Conservation (phyloP, 495 filamentous ascomycete species). For the Parathielavia hyrcaniae region DNA sequence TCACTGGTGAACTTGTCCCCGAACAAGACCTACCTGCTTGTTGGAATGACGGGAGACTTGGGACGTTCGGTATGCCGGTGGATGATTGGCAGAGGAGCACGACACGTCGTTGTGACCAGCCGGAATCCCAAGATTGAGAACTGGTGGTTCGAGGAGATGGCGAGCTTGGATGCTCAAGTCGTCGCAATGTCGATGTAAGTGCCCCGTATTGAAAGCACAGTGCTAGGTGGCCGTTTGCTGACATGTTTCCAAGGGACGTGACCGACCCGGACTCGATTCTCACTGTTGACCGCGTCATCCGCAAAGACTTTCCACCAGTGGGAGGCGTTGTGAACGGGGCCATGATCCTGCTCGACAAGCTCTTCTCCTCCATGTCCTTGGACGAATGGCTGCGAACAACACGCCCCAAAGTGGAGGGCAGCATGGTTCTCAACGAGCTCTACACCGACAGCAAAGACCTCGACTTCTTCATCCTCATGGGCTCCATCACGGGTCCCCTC, state of each 20-base stretch:
- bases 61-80: slow-evolving; percentile 47
- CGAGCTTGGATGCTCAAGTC: no score
- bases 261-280: not conserved
- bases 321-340: slow-evolving; percentile 44
- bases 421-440: slow-evolving; percentile 31
- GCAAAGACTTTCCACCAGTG: slow-evolving; percentile 37
- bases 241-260: not conserved
- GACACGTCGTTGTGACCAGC: slow-evolving; percentile 47
- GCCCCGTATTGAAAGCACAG: no score
- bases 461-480: slow-evolving; percentile 57
- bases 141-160: no score
- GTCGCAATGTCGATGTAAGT: no score
- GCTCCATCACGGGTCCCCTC: slow-evolving; percentile 34
- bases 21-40: slow-evolving; percentile 46
- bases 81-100: slow-evolving; percentile 49
- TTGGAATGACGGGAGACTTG: slow-evolving; percentile 45
- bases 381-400: slow-evolving; percentile 28
- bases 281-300: not conserved
- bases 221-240: no score
- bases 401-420: slow-evolving; percentile 39
- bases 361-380: slow-evolving; percentile 35
- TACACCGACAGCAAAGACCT: slow-evolving; percentile 38
- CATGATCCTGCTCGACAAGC: slow-evolving; percentile 42
- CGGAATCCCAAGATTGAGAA: slow-evolving; percentile 38
- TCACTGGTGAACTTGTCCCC: not conserved